Evolutionary conservation across 441 rosid species (phyloP).

Genomic region (Viola pubescens): DNA sequence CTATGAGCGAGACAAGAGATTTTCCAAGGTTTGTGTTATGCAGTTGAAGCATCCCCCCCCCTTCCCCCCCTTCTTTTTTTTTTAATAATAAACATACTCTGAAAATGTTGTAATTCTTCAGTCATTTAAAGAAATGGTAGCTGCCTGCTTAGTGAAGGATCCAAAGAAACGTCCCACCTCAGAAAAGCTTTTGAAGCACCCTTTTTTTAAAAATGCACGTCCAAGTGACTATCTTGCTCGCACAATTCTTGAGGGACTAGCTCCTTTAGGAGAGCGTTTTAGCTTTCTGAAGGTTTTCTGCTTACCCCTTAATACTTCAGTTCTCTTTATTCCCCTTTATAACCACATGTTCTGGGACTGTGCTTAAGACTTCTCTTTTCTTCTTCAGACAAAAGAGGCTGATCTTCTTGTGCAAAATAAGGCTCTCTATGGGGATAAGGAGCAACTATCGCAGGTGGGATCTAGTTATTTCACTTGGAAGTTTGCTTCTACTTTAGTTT

Average conservation of each 20-base stretch:
- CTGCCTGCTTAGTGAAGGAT: conserved; percentile 94
- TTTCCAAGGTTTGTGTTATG: conserved; percentile 58
- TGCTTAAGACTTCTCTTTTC: conserved; percentile 21
- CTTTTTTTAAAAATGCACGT: conserved; percentile 76
- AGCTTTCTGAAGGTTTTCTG: conserved; percentile 71
- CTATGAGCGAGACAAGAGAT: conserved; percentile 92
- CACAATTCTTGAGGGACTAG: conserved; percentile 61
- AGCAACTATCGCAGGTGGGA: conserved; percentile 76
- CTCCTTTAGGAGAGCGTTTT: conserved; percentile 94
- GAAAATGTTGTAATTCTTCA: conserved; percentile 26
- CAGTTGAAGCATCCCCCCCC: conserved; percentile 12
- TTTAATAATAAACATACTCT: conserved; percentile 20
- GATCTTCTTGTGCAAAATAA: conserved; percentile 86
- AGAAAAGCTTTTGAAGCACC: conserved; percentile 87
- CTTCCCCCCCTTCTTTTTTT: neutral
- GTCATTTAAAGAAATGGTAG: conserved; percentile 95
- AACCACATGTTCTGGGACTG: conserved; percentile 19
- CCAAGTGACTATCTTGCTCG: conserved; percentile 52
- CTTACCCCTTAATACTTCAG: conserved; percentile 22
- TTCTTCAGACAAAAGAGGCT: conserved; percentile 74
- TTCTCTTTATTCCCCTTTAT: conserved; percentile 14
- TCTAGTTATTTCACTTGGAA: conserved; percentile 16
- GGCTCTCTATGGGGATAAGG: conserved; percentile 70
- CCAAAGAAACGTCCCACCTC: conserved; percentile 95
- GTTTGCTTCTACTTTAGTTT: neutral